phyloP scores from a whole-genome alignment of 805 yeast genomes.

The Lachancea meyersii region DNA sequence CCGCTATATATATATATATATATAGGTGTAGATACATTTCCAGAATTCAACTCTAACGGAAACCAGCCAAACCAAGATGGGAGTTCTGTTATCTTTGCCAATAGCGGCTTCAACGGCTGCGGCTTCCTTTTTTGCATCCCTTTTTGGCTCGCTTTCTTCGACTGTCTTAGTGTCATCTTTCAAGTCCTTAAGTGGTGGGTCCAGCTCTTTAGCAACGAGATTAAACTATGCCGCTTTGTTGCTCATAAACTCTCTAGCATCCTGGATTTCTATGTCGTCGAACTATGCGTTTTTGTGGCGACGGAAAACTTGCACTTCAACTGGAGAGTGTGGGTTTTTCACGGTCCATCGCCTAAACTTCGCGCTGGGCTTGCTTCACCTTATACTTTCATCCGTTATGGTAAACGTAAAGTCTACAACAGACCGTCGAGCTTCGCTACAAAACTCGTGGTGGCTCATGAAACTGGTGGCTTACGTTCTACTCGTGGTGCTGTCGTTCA shows the following conservation, averaged over 20 bases:
- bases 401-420: slow-evolving; percentile 70
- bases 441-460: slow-evolving; percentile 87
- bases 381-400: slow-evolving; percentile 59
- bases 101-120: slow-evolving; percentile 50
- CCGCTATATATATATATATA: no score
- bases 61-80: no score
- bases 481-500: slow-evolving; percentile 56
- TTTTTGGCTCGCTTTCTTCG: slow-evolving; percentile 76
- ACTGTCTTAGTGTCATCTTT: slow-evolving; percentile 53
- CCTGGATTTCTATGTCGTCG: slow-evolving; percentile 83
- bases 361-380: slow-evolving; percentile 76
- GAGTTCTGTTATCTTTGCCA: slow-evolving; percentile 68
- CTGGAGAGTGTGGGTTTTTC: slow-evolving; percentile 83
- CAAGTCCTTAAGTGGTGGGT: slow-evolving; percentile 50
- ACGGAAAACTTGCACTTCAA: slow-evolving; percentile 73
- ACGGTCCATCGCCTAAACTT: slow-evolving; percentile 91
- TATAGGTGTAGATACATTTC: no score
- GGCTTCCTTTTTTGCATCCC: slow-evolving; percentile 61
- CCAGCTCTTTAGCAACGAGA: slow-evolving; percentile 78
- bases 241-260: slow-evolving; percentile 67
- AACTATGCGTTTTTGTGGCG: slow-evolving; percentile 71
- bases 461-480: slow-evolving; percentile 58
- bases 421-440: slow-evolving; percentile 74
- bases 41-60: no score
- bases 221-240: slow-evolving; percentile 77